Evolutionary conservation across 148 eudicot species (phyloP).

Genomic region (Cornus florida): DNA sequence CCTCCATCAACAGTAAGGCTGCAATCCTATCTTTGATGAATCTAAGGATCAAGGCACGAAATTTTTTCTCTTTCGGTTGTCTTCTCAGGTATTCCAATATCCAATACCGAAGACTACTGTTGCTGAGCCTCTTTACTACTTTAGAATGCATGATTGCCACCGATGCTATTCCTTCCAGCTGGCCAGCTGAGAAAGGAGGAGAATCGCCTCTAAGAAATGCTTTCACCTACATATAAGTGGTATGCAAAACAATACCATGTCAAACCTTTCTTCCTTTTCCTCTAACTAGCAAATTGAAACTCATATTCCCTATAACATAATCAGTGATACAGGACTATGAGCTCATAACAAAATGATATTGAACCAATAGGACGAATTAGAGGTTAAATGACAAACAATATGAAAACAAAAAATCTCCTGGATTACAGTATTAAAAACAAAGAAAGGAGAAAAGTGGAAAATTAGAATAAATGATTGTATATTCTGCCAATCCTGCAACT

Average conservation of each 20-base stretch:
- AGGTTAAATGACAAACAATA: background rate
- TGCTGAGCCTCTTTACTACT: conserved; percentile 60
- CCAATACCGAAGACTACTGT: conserved; percentile 86
- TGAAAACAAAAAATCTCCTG: background rate
- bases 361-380: background rate
- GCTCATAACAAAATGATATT: background rate
- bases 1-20: conserved; percentile 84
- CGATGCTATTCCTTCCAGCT: conserved; percentile 81
- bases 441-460: background rate
- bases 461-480: background rate
- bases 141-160: conserved; percentile 61
- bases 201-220: conserved; percentile 82
- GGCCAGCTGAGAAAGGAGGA: conserved; percentile 80
- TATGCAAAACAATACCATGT: background rate
- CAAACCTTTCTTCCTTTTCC: background rate
- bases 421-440: too few relatives aligned
- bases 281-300: background rate
- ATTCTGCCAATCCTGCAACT: background rate
- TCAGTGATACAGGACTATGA: background rate
- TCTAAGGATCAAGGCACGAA: conserved; percentile 80
- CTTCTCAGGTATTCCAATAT: conserved; percentile 76
- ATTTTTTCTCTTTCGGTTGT: conserved; percentile 66
- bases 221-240: conserved; percentile 56
- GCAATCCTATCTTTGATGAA: conserved; percentile 89
- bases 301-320: background rate